Percentiles rank a stretch among this genome's conserved stretches.
Evolutionary conservation across 2,329 filamentous ascomycete genomes (phyloP).

Genomic region (Teratosphaeria nubilosa): DNA sequence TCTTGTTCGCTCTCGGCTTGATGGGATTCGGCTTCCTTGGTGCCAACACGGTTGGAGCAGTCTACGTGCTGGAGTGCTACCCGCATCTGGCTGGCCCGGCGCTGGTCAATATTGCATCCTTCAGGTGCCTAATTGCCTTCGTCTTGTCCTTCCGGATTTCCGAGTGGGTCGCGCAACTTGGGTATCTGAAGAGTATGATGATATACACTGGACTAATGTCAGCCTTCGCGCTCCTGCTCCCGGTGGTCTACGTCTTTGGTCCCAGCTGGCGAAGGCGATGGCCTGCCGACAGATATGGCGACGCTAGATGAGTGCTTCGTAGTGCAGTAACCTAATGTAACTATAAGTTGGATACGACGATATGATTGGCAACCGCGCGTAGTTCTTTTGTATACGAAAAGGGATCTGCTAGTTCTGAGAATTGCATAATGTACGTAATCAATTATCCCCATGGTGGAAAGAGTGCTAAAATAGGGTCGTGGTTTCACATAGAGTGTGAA

Average conservation of each 20-base stretch:
- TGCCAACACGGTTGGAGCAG: constrained; percentile 21
- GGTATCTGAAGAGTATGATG: constrained; percentile 18
- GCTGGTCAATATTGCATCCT: constrained; percentile 23
- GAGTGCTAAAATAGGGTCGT: too few species aligned
- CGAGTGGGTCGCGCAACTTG: constrained; percentile 19
- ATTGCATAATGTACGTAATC: too few species aligned
- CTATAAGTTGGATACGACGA: neutral
- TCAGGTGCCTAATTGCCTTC: constrained; percentile 23
- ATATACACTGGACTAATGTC: constrained; percentile 21
- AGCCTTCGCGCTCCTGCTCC: constrained; percentile 15
- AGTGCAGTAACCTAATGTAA: neutral
- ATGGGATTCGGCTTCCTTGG: constrained; percentile 23
- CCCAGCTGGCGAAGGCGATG: constrained; percentile 13
- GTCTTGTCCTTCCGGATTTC: constrained; percentile 18
- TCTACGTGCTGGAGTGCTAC: constrained; percentile 24
- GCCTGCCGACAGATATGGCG: constrained; percentile 6
- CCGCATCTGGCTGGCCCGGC: constrained; percentile 23
- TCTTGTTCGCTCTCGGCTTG: constrained; percentile 19
- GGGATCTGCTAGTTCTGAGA: too few species aligned
- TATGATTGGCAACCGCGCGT: neutral
- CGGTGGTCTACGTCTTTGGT: constrained; percentile 17
- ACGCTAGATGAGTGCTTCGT: neutral
- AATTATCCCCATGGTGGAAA: too few species aligned
- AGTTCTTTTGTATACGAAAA: too few species aligned
- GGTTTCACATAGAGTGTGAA: neutral